Conservation (phyloP, 2,329 filamentous ascomycete genomes). For the Exophiala mesophila region DNA sequence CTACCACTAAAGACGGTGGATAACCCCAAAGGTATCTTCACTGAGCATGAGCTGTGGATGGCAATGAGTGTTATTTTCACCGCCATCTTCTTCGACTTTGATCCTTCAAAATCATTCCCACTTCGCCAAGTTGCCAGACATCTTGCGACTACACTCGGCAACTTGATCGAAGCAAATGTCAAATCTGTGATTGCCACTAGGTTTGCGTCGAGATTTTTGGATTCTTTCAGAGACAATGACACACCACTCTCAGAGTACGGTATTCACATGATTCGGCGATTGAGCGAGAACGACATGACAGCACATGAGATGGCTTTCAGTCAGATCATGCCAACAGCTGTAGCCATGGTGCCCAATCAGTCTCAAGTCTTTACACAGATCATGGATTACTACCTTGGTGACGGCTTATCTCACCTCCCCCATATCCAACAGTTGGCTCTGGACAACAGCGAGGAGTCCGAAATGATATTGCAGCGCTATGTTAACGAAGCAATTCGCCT, state of each 20-base stretch:
- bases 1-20: conserved; percentile 52
- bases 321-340: conserved; percentile 64
- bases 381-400: conserved; percentile 66
- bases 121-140: conserved; percentile 55
- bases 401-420: conserved; percentile 52
- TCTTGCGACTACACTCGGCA: conserved; percentile 55
- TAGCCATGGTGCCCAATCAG: conserved; percentile 65
- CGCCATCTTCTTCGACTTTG: conserved; percentile 61
- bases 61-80: conserved; percentile 62
- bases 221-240: conserved; percentile 46
- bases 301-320: conserved; percentile 65
- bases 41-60: conserved; percentile 54
- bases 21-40: conserved; percentile 49
- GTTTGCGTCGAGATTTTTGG: conserved; percentile 50
- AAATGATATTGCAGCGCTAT: conserved; percentile 63
- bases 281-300: conserved; percentile 60
- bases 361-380: conserved; percentile 67
- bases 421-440: conserved; percentile 59
- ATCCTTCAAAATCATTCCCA: conserved; percentile 63
- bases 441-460: conserved; percentile 51
- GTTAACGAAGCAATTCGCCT: conserved; percentile 68
- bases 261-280: conserved; percentile 57
- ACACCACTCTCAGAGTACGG: conserved; percentile 61
- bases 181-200: conserved; percentile 55
- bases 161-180: conserved; percentile 60